Conservation (phyloP, 2,329 filamentous ascomycete species). For the Talaromyces sp. region DNA sequence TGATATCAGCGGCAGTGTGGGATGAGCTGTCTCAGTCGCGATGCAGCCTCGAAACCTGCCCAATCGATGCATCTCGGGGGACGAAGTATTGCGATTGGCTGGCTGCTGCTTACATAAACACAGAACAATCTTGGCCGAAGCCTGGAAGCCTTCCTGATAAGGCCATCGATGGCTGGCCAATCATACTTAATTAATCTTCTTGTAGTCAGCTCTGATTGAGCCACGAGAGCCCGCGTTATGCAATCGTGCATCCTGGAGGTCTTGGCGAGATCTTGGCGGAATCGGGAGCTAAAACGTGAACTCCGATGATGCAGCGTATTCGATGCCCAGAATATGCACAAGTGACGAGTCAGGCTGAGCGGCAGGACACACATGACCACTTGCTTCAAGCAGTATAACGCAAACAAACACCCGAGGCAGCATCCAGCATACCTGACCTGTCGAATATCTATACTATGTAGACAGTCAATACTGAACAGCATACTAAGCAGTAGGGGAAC, state of each 20-base stretch:
- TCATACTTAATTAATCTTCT: background rate
- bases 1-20: background rate
- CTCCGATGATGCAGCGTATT: background rate
- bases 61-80: background rate
- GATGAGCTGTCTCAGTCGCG: constrained; percentile 9
- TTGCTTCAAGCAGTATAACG: constrained; percentile 4
- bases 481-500: too few species aligned
- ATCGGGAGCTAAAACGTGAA: constrained; percentile 1
- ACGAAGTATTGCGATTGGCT: background rate
- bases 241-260: background rate
- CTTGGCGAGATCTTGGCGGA: background rate
- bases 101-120: background rate
- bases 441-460: too few species aligned
- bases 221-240: background rate
- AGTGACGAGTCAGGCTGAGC: background rate
- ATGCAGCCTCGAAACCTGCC: constrained; percentile 11
- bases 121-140: background rate
- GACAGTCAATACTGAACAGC: too few species aligned
- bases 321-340: background rate
- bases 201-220: background rate
- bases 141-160: constrained; percentile 2
- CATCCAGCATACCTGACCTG: background rate
- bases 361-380: constrained; percentile 1
- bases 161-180: background rate
- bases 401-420: background rate